phyloP scores from a whole-genome alignment of 2,329 filamentous ascomycete species.

The Aureobasidium lini region DNA sequence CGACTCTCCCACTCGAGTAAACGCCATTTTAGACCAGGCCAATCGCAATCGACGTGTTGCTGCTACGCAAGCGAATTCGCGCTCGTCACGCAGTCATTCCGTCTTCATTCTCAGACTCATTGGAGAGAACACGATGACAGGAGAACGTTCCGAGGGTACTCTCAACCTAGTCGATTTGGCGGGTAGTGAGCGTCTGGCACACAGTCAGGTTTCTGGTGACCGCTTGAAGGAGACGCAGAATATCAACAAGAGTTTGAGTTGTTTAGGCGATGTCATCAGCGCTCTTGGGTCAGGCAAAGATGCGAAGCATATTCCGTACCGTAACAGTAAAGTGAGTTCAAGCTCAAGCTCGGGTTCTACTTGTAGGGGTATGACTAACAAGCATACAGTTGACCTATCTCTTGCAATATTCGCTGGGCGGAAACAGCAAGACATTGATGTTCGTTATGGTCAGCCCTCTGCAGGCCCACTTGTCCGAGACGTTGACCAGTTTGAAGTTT shows the following conservation, averaged over 20 bases:
- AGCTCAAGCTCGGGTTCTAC: no score
- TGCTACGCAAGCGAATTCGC: conserved; percentile 94
- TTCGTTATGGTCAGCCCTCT: conserved; percentile 96
- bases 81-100: conserved; percentile 88
- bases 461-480: conserved; percentile 85
- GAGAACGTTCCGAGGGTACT: conserved; percentile 82
- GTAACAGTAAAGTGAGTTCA: conserved; percentile 73
- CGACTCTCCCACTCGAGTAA: conserved; percentile 71
- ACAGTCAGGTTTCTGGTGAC: conserved; percentile 78
- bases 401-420: conserved; percentile 87
- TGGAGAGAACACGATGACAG: conserved; percentile 63
- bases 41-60: conserved; percentile 84
- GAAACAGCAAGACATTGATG: conserved; percentile 93
- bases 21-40: conserved; percentile 70
- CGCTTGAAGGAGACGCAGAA: conserved; percentile 89
- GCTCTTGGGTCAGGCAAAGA: conserved; percentile 77
- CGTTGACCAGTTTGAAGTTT: conserved; percentile 88
- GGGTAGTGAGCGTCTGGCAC: conserved; percentile 82
- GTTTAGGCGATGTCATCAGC: conserved; percentile 88
- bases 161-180: conserved; percentile 94
- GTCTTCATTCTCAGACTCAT: conserved; percentile 79
- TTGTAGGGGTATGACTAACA: not conserved
- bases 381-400: conserved; percentile 69
- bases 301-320: conserved; percentile 73
- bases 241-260: conserved; percentile 92